Percentiles rank a stretch among this genome's conserved stretches.
Conservation (phyloP, 257 asterid genomes). For the Orobanche coerulescens region DNA sequence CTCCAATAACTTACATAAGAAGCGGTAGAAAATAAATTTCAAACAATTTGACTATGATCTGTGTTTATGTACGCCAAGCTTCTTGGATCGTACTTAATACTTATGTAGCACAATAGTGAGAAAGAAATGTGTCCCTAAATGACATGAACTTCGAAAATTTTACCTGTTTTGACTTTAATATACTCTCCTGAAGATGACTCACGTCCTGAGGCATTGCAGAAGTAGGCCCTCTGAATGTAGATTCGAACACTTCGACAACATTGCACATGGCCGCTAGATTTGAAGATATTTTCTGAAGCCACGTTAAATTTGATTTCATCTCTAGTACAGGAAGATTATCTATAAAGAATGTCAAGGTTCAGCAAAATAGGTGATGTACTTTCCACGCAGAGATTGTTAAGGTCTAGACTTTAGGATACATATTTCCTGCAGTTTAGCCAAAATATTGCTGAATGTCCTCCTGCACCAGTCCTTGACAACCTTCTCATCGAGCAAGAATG, state of each 20-base stretch:
- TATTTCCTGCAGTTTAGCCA: slow-evolving; percentile 47
- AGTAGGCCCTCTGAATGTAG: slow-evolving; percentile 68
- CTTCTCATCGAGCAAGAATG: slow-evolving; percentile 93
- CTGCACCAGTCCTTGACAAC: slow-evolving; percentile 98
- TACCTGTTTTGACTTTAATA: slow-evolving; percentile 88
- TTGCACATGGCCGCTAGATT: slow-evolving; percentile 61
- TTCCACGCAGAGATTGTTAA: slow-evolving; percentile 4
- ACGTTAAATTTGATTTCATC: slow-evolving; percentile 39
- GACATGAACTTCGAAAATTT: slow-evolving; percentile 19
- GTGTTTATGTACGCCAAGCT: not conserved
- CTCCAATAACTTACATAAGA: not conserved
- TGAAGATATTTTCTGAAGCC: slow-evolving; percentile 59
- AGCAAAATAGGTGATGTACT: slow-evolving; percentile 2
- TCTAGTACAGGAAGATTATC: slow-evolving; percentile 46
- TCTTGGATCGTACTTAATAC: not conserved
- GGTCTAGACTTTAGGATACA: slow-evolving; percentile 62
- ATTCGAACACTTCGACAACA: slow-evolving; percentile 81
- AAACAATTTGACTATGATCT: not conserved
- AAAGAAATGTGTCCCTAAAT: not conserved
- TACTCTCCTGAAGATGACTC: slow-evolving; percentile 68
- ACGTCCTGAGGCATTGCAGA: slow-evolving; percentile 70
- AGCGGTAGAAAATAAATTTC: slow-evolving; percentile 8
- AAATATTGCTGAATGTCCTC: slow-evolving; percentile 46
- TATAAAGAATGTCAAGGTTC: slow-evolving; percentile 51
- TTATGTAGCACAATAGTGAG: not conserved